Percentiles rank a stretch among this genome's conserved stretches.
Evolutionary conservation across 352 stramenopile genomes (phyloP).

Genomic region (Phytopythium ostracodes): DNA sequence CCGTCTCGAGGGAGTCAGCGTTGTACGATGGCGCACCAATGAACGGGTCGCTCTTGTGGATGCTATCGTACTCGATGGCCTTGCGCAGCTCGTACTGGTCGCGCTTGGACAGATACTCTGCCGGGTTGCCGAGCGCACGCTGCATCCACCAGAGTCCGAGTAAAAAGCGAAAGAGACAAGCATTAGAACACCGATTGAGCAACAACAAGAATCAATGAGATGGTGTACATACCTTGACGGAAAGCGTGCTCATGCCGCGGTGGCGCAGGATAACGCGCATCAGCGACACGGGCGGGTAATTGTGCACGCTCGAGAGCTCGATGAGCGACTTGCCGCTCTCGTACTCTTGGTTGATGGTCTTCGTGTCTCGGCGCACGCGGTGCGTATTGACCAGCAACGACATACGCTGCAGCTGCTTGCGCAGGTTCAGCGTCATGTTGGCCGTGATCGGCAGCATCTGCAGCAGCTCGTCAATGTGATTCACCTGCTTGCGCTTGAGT

Average conservation of each 20-base stretch:
- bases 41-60: constrained; percentile 82
- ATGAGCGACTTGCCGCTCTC: constrained; percentile 73
- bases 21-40: constrained; percentile 70
- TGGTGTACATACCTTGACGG: constrained; percentile 41
- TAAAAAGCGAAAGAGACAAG: background rate
- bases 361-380: constrained; percentile 57
- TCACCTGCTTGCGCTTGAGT: constrained; percentile 76
- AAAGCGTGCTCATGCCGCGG: constrained; percentile 53
- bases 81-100: constrained; percentile 72
- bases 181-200: background rate
- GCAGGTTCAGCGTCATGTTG: constrained; percentile 85
- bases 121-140: constrained; percentile 46
- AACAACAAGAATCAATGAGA: constrained; percentile 11
- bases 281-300: constrained; percentile 81
- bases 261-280: constrained; percentile 76
- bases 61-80: constrained; percentile 73
- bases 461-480: constrained; percentile 75
- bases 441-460: constrained; percentile 85
- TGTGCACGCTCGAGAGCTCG: constrained; percentile 64
- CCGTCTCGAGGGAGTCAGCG: constrained; percentile 64
- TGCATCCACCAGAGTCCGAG: constrained; percentile 13
- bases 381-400: constrained; percentile 85
- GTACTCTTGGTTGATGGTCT: constrained; percentile 65
- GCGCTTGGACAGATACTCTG: constrained; percentile 50
- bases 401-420: constrained; percentile 83